Evolutionary conservation across 2,329 filamentous ascomycete genomes (phyloP), one percentile per base, ranked within the genome.

Genomic region (Colletotrichum gloeosporioides): DNA sequence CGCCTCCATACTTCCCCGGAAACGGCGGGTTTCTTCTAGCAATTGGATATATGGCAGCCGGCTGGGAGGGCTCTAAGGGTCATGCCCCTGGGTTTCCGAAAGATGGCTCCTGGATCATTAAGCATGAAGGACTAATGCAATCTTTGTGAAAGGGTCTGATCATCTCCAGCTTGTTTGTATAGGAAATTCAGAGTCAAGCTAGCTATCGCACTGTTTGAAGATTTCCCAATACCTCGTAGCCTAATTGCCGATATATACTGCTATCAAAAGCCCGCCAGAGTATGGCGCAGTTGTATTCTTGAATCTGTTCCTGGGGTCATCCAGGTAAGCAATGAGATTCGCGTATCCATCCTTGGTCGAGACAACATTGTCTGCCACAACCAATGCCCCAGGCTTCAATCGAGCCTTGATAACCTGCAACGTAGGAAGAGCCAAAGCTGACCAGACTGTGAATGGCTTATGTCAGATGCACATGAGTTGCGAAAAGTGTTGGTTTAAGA

Each of bases 381-480:
- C 82, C 10, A 90, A 81, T 0, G 89, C 88, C 0, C 90, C 90
- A 4, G 80, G 79, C 67, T 82, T 85, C 63, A 92, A 78, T 9
- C 82, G 84, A 2, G 88, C 86, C 66, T 87, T 82, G 4, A 91
- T 82, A 0, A 88, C 79, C 72, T 86, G 84, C 18, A 92, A 82
- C 0, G 89, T 87, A 3, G 90, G 90, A 25, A 92, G 82, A 3
- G 89, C 89, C 68, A 92, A 81, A 1, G 87, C 84, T 1, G 89
- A 86, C 90, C 90, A 92, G 69, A 92, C 90, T 92, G 13, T 12
- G 7, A 31, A 31, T 32, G 22, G 39, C 10, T 49, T 22, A 12
- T 22, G 44, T 49, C 44, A 49, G 44, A n/a, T 49, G 18, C 44
- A 49, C 10, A 49, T 34, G 12, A 12, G 32, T 5, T 34, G 44